phyloP scores from a whole-genome alignment of 192 early-diverging fungal species.

The Diversispora eburnea region DNA sequence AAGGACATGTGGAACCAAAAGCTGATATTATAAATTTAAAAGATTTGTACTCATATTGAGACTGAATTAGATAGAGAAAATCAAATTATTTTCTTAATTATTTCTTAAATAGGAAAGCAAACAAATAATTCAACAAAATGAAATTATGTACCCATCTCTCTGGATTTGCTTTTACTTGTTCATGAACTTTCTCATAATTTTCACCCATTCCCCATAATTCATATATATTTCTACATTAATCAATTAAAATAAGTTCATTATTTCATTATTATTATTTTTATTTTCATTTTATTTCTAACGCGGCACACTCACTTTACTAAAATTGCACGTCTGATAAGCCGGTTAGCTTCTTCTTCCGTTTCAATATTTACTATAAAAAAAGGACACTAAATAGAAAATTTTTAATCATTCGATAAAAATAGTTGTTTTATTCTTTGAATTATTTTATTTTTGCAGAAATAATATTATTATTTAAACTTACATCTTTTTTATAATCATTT shows the following conservation, averaged over 20 bases:
- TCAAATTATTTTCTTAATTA: neutral
- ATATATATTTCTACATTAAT: conserved; percentile 55
- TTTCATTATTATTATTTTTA: too few relatives aligned
- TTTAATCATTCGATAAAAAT: neutral
- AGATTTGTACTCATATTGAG: conserved; percentile 34
- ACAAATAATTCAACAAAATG: neutral
- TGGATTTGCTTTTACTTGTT: conserved; percentile 51
- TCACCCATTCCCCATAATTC: conserved; percentile 72
- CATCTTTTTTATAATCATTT: conserved; percentile 57
- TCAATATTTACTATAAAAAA: conserved; percentile 76
- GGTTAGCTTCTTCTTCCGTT: conserved; percentile 62
- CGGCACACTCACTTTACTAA: conserved; percentile 62
- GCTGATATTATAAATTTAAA: conserved; percentile 76
- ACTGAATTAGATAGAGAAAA: neutral
- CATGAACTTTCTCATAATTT: conserved; percentile 61
- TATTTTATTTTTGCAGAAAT: neutral
- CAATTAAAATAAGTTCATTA: too few relatives aligned
- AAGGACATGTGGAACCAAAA: conserved; percentile 71
- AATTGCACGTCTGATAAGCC: conserved; percentile 78
- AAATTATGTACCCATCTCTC: conserved; percentile 52
- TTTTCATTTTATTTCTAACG: too few relatives aligned
- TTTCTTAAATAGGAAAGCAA: neutral
- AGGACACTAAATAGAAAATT: conserved; percentile 54
- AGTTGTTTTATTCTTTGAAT: too few relatives aligned
- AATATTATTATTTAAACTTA: conserved; percentile 31